These are phyloP conservation scores for Candida tallmaniae DNA, from an alignment of 805 yeast species.

Conservation along the genomic window DNA sequence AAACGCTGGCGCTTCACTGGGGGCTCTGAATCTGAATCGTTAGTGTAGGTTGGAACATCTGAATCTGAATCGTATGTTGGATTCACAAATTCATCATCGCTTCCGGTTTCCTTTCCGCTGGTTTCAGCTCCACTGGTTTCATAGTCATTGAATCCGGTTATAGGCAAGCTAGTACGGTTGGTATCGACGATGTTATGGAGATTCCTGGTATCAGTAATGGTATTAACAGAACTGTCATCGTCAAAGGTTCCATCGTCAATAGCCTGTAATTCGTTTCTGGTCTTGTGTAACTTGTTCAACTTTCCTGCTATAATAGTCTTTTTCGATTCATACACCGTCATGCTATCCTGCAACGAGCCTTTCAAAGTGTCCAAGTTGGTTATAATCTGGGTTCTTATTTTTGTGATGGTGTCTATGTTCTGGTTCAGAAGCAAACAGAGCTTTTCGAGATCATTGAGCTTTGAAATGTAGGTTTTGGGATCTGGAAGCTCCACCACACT, in stretches of 20 bases:
- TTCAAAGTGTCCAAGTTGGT: constrained; percentile 21
- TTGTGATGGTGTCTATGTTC: constrained; percentile 29
- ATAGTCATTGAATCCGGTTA: too few relatives aligned
- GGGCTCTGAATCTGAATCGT: constrained; percentile 15
- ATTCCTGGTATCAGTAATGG: neutral
- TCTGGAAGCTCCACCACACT: constrained; percentile 34
- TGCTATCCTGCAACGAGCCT: constrained; percentile 23
- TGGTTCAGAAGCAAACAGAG: constrained; percentile 28
- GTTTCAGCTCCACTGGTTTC: too few relatives aligned
- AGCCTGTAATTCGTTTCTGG: constrained; percentile 28
- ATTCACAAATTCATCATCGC: constrained; percentile 1
- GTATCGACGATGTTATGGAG: too few relatives aligned
- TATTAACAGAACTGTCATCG: constrained; percentile 1
- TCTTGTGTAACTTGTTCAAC: constrained; percentile 21
- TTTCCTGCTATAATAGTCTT: constrained; percentile 24
- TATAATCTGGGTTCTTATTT: constrained; percentile 22
- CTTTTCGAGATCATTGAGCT: constrained; percentile 35
- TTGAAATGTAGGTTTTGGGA: constrained; percentile 33
- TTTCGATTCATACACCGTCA: constrained; percentile 31
- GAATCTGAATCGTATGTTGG: constrained; percentile 13
- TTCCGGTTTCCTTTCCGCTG: constrained; percentile 1
- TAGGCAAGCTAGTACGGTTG: too few relatives aligned
- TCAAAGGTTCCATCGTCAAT: constrained; percentile 16
- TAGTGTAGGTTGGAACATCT: constrained; percentile 20
- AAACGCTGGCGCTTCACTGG: constrained; percentile 7